Evolutionary conservation across 192 early-diverging fungal species (phyloP).

Genomic region (Rhizoclosmatium globosum): DNA sequence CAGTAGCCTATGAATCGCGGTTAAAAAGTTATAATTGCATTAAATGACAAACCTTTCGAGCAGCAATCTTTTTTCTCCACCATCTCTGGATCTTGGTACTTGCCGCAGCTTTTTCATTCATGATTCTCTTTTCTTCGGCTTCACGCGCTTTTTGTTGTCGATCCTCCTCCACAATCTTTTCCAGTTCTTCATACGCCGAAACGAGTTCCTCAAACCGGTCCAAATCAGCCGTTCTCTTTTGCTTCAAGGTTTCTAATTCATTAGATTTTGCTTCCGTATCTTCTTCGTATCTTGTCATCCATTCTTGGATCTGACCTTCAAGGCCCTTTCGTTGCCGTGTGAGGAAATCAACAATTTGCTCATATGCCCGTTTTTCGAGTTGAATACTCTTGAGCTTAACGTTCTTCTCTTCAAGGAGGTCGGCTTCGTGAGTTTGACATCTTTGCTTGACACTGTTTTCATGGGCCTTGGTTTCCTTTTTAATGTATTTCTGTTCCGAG

Average conservation of each 20-base stretch:
- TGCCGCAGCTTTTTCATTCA: conserved; percentile 38
- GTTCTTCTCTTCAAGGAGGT: conserved; percentile 46
- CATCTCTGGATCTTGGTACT: conserved; percentile 55
- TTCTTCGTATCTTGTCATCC: conserved; percentile 71
- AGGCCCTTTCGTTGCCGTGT: conserved; percentile 54
- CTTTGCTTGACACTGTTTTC: conserved; percentile 58
- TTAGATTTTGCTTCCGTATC: conserved; percentile 64
- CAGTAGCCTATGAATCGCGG: conserved; percentile 13
- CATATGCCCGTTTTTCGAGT: conserved; percentile 59
- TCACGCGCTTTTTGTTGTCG: conserved; percentile 44
- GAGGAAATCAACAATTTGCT: conserved; percentile 63
- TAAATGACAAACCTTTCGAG: conserved; percentile 16
- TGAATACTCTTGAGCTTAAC: conserved; percentile 49
- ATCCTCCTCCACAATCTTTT: conserved; percentile 66
- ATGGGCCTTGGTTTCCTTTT: conserved; percentile 72
- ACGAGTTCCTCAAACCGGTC: conserved; percentile 68
- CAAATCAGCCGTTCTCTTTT: conserved; percentile 53
- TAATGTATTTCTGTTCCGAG: conserved; percentile 70
- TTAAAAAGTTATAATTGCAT: neutral
- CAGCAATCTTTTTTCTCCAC: conserved; percentile 42
- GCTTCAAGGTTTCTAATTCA: conserved; percentile 63
- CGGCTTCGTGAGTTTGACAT: conserved; percentile 51
- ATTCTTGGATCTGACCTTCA: conserved; percentile 66
- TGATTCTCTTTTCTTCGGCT: conserved; percentile 51
- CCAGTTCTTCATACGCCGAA: conserved; percentile 59